Evolutionary conservation across 179 eudicot genomes (phyloP), one percentile per base, ranked within the genome.

Genomic region (Beta macrorhiza): DNA sequence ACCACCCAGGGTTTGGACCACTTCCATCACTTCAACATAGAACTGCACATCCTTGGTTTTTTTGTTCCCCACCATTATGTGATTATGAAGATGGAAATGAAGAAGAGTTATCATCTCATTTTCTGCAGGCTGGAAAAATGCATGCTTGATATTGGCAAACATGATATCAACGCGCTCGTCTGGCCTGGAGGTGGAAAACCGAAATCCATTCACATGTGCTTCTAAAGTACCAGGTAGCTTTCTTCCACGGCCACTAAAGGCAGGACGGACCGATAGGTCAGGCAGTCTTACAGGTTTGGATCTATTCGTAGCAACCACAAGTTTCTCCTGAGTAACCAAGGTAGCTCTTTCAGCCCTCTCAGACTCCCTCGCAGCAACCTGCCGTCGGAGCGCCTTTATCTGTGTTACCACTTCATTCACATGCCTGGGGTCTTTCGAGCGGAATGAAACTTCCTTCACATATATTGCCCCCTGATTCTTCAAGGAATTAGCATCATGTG

Each of bases 331-430:
- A 59, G 90, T 87, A 55, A 94, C 98, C 62, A 94, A 79, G 20
- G 98, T 91, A 20, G 98, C 97, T 79, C 98, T 88, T 83, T 94
- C 97, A 55, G 98, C 98, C 80, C 91, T 88, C 82, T 93, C 98
- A 22, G 97, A 94, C 84, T 94, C 98, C 74, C 98, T 84, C 12
- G 92, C 88, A 80, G 87, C 82, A 74, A 94, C 96, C 83, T 89
- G 89, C 29, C 91, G 87, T 63, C 96, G 79, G 32, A 94, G 92
- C 5, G 92, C 87, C 88, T 91, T 93, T 19, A 94, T 94, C 81
- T 81, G 87, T 45, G 87, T 87, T 78, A 91, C 97, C 56, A 94
- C 87, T 59, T 93, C 98, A 82, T 89, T 91, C 47, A 90, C 91
- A 85, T 94, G 98, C 84, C 93, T 86, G 1, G 97, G 83, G 67